phyloP scores from a whole-genome alignment of 1,284 basidiomycete species.

The Ceratobasidium sp. region DNA sequence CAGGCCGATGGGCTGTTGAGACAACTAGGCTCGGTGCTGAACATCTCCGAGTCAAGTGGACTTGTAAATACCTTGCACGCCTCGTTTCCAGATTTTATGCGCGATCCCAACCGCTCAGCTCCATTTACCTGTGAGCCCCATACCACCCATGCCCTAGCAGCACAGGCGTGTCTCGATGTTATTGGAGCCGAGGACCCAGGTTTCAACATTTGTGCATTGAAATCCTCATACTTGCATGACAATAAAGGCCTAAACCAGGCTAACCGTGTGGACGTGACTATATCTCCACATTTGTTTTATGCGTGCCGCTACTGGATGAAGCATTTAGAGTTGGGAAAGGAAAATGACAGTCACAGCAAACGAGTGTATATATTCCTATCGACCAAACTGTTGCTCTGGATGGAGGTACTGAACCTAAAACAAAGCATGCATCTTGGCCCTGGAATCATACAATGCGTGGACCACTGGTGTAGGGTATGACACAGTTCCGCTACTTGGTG shows the following conservation, averaged over 20 bases:
- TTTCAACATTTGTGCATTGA: background rate
- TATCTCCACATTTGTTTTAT: too few species aligned
- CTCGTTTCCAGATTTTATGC: background rate
- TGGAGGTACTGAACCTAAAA: background rate
- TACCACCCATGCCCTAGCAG: background rate
- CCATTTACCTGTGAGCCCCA: background rate
- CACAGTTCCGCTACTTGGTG: too few species aligned
- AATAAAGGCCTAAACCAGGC: too few species aligned
- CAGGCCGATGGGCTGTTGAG: background rate
- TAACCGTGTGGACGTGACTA: too few species aligned
- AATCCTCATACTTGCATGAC: background rate
- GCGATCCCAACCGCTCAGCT: background rate
- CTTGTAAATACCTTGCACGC: background rate
- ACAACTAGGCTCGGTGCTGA: background rate
- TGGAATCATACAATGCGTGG: background rate
- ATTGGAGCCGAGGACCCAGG: background rate
- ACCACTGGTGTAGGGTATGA: background rate
- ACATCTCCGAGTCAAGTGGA: background rate
- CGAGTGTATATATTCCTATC: too few species aligned
- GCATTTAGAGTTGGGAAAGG: too few species aligned
- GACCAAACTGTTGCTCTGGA: too few species aligned
- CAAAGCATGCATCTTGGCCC: background rate
- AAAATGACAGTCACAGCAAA: too few species aligned
- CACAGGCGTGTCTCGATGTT: background rate
- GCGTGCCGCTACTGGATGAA: too few species aligned